A percentile compares a stretch with the other conserved stretches of the same genome.
phyloP scores from a whole-genome alignment of 441 rosid species.

The Pelargonium australe region DNA sequence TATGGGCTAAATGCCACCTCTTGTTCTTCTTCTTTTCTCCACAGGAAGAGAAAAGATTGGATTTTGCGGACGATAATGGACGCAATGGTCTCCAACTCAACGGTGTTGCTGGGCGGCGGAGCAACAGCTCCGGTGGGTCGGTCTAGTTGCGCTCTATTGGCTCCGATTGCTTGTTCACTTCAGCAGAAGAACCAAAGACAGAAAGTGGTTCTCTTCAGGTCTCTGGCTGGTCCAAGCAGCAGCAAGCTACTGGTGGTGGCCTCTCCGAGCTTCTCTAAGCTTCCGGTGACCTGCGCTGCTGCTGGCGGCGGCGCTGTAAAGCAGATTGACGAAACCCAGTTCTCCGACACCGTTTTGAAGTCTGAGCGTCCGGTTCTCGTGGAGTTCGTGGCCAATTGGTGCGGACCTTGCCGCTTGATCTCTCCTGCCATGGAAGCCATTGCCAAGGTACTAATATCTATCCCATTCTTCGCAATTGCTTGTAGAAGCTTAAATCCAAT shows the following conservation, averaged over 20 bases:
- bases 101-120: neutral
- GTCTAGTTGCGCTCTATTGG: neutral
- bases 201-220: neutral
- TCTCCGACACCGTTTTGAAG: slow-evolving; percentile 46
- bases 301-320: slow-evolving; percentile 21
- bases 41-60: slow-evolving; percentile 1
- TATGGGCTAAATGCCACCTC: neutral
- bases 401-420: slow-evolving; percentile 81
- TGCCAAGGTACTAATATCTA: slow-evolving; percentile 40
- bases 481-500: neutral
- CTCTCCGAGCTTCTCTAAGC: slow-evolving; percentile 4
- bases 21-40: neutral
- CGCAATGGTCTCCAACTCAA: neutral
- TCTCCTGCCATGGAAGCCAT: slow-evolving; percentile 64
- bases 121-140: neutral
- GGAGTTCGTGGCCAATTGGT: slow-evolving; percentile 80
- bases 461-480: neutral
- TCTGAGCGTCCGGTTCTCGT: slow-evolving; percentile 71
- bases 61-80: neutral
- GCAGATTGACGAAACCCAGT: slow-evolving; percentile 49
- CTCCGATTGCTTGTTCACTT: slow-evolving; percentile 1
- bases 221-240: neutral
- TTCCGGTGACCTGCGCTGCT: slow-evolving; percentile 31
- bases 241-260: neutral
- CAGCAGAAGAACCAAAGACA: neutral